Evolutionary conservation across 768 basidiomycete genomes (phyloP).

Genomic region (Suillus brevipes): DNA sequence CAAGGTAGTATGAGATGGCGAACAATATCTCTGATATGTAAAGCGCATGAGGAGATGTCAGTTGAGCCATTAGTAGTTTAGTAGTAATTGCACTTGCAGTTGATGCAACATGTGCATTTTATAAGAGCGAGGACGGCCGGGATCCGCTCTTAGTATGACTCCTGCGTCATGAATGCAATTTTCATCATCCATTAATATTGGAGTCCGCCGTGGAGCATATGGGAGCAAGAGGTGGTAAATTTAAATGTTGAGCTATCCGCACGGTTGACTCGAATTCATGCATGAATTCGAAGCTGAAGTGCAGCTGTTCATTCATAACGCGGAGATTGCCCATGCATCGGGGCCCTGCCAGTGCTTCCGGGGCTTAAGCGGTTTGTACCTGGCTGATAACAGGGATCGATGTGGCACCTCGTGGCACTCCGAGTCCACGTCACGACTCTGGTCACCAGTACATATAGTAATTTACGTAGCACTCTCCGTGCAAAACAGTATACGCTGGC

Average conservation of each 20-base stretch:
- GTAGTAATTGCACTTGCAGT: neutral
- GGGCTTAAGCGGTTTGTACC: neutral
- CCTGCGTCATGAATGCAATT: neutral
- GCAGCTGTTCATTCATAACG: too few relatives aligned
- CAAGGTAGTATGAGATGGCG: conserved; percentile 12
- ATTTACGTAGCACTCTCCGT: neutral
- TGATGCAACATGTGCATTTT: neutral
- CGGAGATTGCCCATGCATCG: neutral
- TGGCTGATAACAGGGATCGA: neutral
- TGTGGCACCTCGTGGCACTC: neutral
- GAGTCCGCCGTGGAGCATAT: neutral
- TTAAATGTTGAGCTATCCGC: neutral
- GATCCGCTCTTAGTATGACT: neutral
- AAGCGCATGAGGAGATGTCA: conserved; percentile 6
- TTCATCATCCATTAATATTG: neutral
- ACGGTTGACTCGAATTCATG: too few relatives aligned
- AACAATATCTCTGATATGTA: conserved; percentile 18
- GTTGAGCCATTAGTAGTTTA: neutral
- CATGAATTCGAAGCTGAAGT: neutral
- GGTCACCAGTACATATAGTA: neutral
- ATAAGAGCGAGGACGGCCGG: neutral
- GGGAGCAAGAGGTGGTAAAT: neutral
- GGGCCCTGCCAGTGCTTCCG: neutral
- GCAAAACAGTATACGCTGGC: neutral
- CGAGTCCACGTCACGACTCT: too few relatives aligned